Evolutionary conservation across 2,329 filamentous ascomycete species (phyloP).

Genomic region (Fusarium sp.): DNA sequence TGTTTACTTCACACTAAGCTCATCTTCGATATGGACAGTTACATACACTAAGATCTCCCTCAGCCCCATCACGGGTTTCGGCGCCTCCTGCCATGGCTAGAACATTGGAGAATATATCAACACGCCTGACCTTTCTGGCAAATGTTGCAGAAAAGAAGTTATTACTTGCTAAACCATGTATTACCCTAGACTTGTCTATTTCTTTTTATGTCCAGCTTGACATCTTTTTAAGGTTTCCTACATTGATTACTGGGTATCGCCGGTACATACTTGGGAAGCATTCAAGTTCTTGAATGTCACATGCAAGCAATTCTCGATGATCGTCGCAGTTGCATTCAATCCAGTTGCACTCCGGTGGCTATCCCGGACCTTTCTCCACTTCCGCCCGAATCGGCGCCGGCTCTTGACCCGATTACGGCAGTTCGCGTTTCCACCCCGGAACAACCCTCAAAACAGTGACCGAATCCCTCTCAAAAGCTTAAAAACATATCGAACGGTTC

Average conservation of each 20-base stretch:
- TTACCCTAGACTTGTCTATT: neutral
- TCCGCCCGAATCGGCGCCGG: slow-evolving; percentile 22
- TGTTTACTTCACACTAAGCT: no score
- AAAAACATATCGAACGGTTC: slow-evolving; percentile 12
- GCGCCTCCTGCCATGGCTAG: rapidly evolving
- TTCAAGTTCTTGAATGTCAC: slow-evolving; percentile 46
- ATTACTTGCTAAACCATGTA: neutral
- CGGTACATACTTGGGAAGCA: slow-evolving; percentile 63
- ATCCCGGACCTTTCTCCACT: slow-evolving; percentile 15
- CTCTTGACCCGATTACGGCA: slow-evolving; percentile 26
- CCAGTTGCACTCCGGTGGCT: neutral
- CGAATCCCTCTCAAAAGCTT: neutral
- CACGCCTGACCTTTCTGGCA: neutral
- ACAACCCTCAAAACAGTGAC: slow-evolving; percentile 15
- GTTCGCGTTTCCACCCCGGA: slow-evolving; percentile 6
- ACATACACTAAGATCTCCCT: no score
- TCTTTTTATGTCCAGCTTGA: no score
- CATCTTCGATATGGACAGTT: no score
- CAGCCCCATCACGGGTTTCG: no score
- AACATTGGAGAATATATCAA: neutral
- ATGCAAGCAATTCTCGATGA: neutral
- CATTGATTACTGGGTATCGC: slow-evolving; percentile 57
- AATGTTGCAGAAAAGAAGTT: neutral
- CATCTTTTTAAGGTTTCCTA: no score
- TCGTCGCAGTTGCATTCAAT: neutral